These are phyloP conservation scores for Cucumis cinereus DNA, from an alignment of 306 rosid genomes.

Conservation along the genomic window DNA sequence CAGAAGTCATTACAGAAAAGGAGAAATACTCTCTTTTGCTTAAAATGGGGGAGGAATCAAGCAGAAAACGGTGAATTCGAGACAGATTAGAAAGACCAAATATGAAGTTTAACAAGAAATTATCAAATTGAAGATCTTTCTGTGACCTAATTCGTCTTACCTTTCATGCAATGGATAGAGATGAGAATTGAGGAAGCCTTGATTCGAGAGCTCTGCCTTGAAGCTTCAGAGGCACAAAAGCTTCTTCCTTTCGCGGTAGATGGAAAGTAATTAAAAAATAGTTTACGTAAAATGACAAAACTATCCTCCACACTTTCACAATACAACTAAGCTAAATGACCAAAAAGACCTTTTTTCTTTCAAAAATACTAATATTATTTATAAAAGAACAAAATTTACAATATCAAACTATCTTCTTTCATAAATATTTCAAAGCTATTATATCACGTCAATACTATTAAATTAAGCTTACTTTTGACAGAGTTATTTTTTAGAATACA, in stretches of 20 bases:
- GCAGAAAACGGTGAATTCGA: background rate
- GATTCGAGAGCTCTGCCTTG: background rate
- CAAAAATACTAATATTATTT: too few relatives aligned
- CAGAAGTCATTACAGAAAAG: background rate
- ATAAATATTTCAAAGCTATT: too few relatives aligned
- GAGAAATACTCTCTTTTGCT: background rate
- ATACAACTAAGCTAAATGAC: too few relatives aligned
- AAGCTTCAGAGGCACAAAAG: background rate
- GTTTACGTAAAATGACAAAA: background rate
- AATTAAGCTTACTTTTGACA: too few relatives aligned
- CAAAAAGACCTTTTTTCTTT: too few relatives aligned
- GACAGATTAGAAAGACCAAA: background rate
- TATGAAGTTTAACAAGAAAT: background rate
- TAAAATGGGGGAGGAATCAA: background rate
- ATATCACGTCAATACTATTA: too few relatives aligned
- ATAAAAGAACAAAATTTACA: too few relatives aligned
- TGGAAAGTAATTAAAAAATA: background rate
- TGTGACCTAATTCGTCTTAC: background rate
- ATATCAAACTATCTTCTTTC: too few relatives aligned
- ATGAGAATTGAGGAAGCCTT: background rate
- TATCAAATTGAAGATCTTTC: background rate
- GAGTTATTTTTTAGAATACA: too few relatives aligned
- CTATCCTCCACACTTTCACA: background rate
- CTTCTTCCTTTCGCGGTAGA: background rate
- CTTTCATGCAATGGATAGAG: conserved; percentile 3